Base-by-base conservation (phyloP, 495 filamentous ascomycete genomes). In the Hyaloscypha finlandica region DNA sequence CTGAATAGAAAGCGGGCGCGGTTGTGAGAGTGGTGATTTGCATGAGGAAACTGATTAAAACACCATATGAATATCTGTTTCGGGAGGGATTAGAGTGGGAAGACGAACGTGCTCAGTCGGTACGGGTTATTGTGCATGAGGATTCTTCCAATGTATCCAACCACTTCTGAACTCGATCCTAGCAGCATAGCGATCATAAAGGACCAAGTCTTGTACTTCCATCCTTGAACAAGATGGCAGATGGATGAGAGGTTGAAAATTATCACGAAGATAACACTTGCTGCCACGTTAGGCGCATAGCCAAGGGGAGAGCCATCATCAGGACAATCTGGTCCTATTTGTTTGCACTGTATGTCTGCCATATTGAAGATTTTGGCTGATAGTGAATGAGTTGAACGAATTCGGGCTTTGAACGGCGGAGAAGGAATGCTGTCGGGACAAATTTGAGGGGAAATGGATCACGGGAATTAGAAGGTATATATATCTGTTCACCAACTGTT, bases 1-100 rank as follows among this genome's bases (percentile, higher is more conserved):
- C 88, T 30, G 84, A 77, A 51, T 90, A 70, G 75, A 90, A 88
- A 61, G 85, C 85, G 4, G 88, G 88, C 8, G 75, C 88, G 59
- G 89, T 82, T 31, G 87, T 89, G 12, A 90, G 77, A 67, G 74
- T 77, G 25, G 53, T 29, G 9, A 64, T 52, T 19, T 64, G 35
- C 19, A n/a, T 32, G 78, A 16, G 60, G 58, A 58, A 64, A 80
- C 58, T 58, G 61, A 70, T 58, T 45, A 31, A 59, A 6, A 31
- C 2, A 2, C 3, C 12, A 37, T 8, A 37, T 37, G 12, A 37
- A 8, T 37, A 12, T 8, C 6, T 12, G 12, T 0, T 12, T 59
- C 8, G 5, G 6, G 29, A 8, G 32, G 29, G 56, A 29, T 14
- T 16, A n/a, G 25, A 54, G 25, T 8, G 25, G 25, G 51, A 11